These are phyloP conservation scores for Deuterostichococcus epilithicus DNA, from an alignment of 139 green algal genomes.

Conservation along the genomic window DNA sequence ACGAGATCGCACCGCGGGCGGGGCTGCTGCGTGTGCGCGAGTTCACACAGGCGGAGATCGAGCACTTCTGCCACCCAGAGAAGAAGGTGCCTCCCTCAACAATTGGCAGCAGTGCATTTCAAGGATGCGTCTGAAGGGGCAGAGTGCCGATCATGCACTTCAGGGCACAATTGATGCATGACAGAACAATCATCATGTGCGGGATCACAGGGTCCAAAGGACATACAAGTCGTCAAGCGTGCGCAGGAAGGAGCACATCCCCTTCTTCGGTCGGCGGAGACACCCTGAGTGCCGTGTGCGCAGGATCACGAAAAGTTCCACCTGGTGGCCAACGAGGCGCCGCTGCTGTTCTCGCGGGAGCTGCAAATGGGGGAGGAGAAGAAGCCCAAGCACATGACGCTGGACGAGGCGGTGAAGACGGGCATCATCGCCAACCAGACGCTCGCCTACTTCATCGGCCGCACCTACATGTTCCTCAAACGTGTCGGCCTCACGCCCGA, in stretches of 20 bases:
- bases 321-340: conserved; percentile 65
- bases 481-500: conserved; percentile 61
- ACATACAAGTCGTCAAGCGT: too few relatives aligned
- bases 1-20: conserved; percentile 90
- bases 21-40: conserved; percentile 95
- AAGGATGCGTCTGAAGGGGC: too few relatives aligned
- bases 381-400: conserved; percentile 63
- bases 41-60: conserved; percentile 99
- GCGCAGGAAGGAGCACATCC: too few relatives aligned
- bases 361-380: conserved; percentile 89
- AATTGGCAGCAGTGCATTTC: too few relatives aligned
- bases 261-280: too few relatives aligned
- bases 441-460: conserved; percentile 97
- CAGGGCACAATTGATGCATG: too few relatives aligned
- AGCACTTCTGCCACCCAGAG: conserved; percentile 96
- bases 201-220: too few relatives aligned
- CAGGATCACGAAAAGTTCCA: conserved; percentile 87
- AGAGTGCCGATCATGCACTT: too few relatives aligned
- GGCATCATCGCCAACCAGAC: conserved; percentile 98
- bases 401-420: conserved; percentile 80
- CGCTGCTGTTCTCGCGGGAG: conserved; percentile 87
- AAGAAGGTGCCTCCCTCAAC: conserved; percentile 61
- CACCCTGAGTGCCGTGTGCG: too few relatives aligned
- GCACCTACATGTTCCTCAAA: conserved; percentile 93
- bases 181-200: too few relatives aligned